Base-by-base conservation (phyloP, 2,329 filamentous ascomycete species). In the Botrytis galanthina region DNA sequence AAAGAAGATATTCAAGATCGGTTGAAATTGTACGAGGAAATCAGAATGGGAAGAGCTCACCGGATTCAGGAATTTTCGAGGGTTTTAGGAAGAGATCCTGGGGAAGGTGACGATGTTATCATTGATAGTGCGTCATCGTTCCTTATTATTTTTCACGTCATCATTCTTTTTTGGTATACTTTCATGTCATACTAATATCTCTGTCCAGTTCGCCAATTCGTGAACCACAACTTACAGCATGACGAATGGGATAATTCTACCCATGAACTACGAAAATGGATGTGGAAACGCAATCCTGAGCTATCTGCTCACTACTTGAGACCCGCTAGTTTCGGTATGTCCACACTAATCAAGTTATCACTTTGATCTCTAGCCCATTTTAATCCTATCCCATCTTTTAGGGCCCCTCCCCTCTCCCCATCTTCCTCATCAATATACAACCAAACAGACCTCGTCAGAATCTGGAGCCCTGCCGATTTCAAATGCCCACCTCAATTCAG, bases 61-160 rank as follows among this genome's bases (percentile, higher is more conserved):
- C 83, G 73, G 18, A 87, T 92, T 10, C 90, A 92, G 77, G 83
- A 88, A 20, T 86, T 84, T 74, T 88, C 89, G 2, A 84, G 90
- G 42, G 78, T 85, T 39, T 84, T 84, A 0, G 89, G 88, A 0
- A 78, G 80, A 72, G 87, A 90, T 75, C 80, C 84, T 4, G 80
- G 82, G 2, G 81, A 82, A 1, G 79, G 79, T 5, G 73, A 1
- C 81, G 86, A 90, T 73, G 80, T 84, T 5, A 80, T 82, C 2
- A 81, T 82, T 3, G 81, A 82, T 3, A 79, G 80, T n/a, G 80
- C 80, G 39, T 92, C 20, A 82, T 83, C 18, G 3, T 37, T 51
- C 8, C 16, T 9, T 3, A 12, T 37, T 32, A n/a, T 3, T 12
- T 51, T 8, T 18, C 1, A n/a, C 22, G 12, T 44, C 16, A 18